Evolutionary conservation across 1,284 basidiomycete species (phyloP).

Genomic region (Sphaerobolus stellatus): DNA sequence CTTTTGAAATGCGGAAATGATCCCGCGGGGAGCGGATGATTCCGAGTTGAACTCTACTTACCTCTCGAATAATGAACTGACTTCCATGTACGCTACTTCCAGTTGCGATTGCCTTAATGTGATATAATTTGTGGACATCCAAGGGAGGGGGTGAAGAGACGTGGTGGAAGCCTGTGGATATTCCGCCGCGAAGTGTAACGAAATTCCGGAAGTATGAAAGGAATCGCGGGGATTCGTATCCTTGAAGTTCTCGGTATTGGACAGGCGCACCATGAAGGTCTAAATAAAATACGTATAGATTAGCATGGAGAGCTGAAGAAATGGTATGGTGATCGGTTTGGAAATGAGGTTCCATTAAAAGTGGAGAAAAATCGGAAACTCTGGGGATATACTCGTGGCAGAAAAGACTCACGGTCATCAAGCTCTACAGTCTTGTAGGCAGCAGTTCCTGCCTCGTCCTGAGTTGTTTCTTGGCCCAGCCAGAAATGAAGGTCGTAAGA

Average conservation of each 20-base stretch:
- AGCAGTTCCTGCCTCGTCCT: conserved; percentile 64
- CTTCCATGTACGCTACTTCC: conserved; percentile 17
- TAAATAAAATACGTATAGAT: no score
- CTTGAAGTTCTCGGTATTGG: conserved; percentile 63
- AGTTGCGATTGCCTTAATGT: conserved; percentile 35
- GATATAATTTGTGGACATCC: conserved; percentile 47
- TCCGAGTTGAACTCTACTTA: neutral
- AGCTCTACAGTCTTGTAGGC: conserved; percentile 69
- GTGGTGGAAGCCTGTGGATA: conserved; percentile 61
- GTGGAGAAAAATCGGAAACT: no score
- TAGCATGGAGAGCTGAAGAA: no score
- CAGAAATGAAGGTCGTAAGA: conserved; percentile 66
- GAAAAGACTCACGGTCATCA: conserved; percentile 57
- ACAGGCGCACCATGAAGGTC: conserved; percentile 54
- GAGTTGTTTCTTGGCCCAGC: conserved; percentile 57
- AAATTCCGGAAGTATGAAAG: conserved; percentile 59
- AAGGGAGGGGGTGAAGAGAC: conserved; percentile 46
- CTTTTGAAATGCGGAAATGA: no score
- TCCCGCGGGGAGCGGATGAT: no score
- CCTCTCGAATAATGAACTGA: conserved; percentile 11
- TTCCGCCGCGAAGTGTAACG: conserved; percentile 53
- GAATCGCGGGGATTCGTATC: conserved; percentile 56
- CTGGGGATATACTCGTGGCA: no score
- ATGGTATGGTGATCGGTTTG: no score
- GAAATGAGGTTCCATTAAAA: no score